These are phyloP conservation scores for Croton setiger DNA, from an alignment of 441 rosid genomes.

Conservation along the genomic window DNA sequence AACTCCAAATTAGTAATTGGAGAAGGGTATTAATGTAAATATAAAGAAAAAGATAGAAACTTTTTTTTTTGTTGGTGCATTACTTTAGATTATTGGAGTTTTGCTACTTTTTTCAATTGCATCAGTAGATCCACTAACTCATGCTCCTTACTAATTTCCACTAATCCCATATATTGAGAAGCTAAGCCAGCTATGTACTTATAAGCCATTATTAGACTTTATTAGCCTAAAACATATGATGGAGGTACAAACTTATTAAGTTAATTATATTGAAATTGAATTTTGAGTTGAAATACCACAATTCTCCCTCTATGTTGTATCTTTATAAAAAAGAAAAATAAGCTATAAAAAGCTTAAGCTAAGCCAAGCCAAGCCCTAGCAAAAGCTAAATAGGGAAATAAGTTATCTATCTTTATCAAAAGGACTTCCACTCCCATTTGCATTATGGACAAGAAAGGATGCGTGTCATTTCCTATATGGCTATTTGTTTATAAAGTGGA, in stretches of 20 bases:
- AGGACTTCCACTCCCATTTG: slow-evolving; percentile 18
- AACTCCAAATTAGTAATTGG: not conserved
- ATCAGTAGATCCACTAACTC: slow-evolving; percentile 43
- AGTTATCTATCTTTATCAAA: not conserved
- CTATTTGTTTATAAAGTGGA: slow-evolving; percentile 12
- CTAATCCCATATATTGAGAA: slow-evolving; percentile 24
- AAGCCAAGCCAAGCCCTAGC: not conserved
- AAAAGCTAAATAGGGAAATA: not conserved
- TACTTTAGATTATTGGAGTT: slow-evolving; percentile 30
- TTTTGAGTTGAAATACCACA: too few relatives aligned
- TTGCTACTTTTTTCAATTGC: slow-evolving; percentile 24
- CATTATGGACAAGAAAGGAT: slow-evolving; percentile 13
- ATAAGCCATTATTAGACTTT: not conserved
- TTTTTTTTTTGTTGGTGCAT: slow-evolving; percentile 25
- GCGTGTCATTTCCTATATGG: slow-evolving; percentile 23
- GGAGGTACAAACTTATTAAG: too few relatives aligned
- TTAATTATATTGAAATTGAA: too few relatives aligned
- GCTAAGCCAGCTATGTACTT: slow-evolving; percentile 13
- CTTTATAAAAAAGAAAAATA: too few relatives aligned
- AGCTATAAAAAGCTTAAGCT: not conserved
- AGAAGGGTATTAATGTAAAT: slow-evolving; percentile 28
- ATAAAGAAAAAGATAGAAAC: not conserved
- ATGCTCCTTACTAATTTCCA: slow-evolving; percentile 35
- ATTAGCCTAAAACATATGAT: too few relatives aligned
- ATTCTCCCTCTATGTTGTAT: too few relatives aligned